Evolutionary conservation across 345 rosid species (phyloP).

Genomic region (Clarkia xantiana): DNA sequence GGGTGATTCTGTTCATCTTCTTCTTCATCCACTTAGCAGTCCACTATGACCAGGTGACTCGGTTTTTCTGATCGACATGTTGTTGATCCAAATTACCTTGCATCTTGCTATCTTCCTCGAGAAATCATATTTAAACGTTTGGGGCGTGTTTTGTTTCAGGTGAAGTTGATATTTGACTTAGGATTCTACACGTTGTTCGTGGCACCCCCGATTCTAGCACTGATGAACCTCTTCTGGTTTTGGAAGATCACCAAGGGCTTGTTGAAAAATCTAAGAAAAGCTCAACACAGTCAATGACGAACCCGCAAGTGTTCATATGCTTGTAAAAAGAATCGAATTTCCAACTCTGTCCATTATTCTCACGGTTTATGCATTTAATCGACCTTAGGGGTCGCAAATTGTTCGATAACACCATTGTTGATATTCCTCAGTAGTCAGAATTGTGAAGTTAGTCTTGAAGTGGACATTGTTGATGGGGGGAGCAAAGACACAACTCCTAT

Average conservation of each 20-base stretch:
- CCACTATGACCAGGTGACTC: slow-evolving; percentile 62
- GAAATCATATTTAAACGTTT: background rate
- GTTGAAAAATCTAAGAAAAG: slow-evolving; percentile 52
- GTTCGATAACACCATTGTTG: no score
- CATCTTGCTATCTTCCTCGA: background rate
- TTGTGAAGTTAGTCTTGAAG: no score
- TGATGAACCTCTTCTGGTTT: slow-evolving; percentile 64
- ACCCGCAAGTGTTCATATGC: no score
- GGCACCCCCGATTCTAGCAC: slow-evolving; percentile 22
- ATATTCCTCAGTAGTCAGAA: no score
- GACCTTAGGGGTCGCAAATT: no score
- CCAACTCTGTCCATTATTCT: no score
- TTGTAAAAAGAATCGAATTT: no score
- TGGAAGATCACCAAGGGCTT: slow-evolving; percentile 69
- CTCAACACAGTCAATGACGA: slow-evolving; percentile 31
- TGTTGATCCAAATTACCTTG: background rate
- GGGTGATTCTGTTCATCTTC: slow-evolving; percentile 55
- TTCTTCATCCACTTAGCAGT: slow-evolving; percentile 44
- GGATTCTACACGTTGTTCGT: slow-evolving; percentile 59
- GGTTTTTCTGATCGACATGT: background rate
- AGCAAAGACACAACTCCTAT: no score
- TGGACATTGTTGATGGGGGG: no score
- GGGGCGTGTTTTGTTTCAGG: slow-evolving; percentile 22
- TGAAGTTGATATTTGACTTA: slow-evolving; percentile 43
- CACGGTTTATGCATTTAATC: no score